phyloP scores from a whole-genome alignment of 2,329 filamentous ascomycete genomes.

The Aphanocladium album region DNA sequence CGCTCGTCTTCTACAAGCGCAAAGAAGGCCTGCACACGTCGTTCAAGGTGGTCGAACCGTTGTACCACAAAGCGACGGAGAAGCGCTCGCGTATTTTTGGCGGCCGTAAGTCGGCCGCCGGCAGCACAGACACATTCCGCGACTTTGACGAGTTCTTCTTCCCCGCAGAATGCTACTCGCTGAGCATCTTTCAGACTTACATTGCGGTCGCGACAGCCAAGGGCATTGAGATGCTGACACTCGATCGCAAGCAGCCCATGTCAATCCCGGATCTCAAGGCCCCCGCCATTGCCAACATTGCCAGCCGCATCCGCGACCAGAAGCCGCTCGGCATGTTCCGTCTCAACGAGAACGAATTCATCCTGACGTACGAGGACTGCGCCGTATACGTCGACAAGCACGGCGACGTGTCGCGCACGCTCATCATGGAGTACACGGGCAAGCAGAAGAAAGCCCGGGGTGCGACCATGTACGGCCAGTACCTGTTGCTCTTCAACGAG shows the following conservation, averaged over 20 bases:
- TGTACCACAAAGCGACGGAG: slow-evolving; percentile 87
- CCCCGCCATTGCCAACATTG: slow-evolving; percentile 77
- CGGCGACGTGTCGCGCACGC: slow-evolving; percentile 85
- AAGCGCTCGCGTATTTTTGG: slow-evolving; percentile 68
- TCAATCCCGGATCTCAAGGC: slow-evolving; percentile 83
- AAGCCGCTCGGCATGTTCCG: slow-evolving; percentile 94
- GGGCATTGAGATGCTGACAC: slow-evolving; percentile 90
- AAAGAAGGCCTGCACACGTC: slow-evolving; percentile 87
- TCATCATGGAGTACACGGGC: slow-evolving; percentile 99
- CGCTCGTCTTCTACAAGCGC: slow-evolving; percentile 94
- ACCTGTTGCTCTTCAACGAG: slow-evolving; percentile 87
- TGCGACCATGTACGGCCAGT: slow-evolving; percentile 86
- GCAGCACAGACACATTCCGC: slow-evolving; percentile 89
- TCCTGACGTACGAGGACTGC: slow-evolving; percentile 91
- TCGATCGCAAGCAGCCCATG: slow-evolving; percentile 96
- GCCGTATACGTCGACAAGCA: slow-evolving; percentile 98
- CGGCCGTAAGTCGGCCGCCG: slow-evolving; percentile 53
- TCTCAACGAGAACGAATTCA: slow-evolving; percentile 84
- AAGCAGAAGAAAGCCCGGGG: slow-evolving; percentile 71
- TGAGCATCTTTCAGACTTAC: slow-evolving; percentile 94
- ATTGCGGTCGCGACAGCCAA: slow-evolving; percentile 87
- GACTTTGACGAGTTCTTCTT: slow-evolving; percentile 99
- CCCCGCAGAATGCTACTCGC: slow-evolving; percentile 86
- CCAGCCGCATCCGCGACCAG: slow-evolving; percentile 74
- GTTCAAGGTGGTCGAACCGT: slow-evolving; percentile 94